phyloP scores from a whole-genome alignment of 768 basidiomycete species.

The Kwoniella pini region DNA sequence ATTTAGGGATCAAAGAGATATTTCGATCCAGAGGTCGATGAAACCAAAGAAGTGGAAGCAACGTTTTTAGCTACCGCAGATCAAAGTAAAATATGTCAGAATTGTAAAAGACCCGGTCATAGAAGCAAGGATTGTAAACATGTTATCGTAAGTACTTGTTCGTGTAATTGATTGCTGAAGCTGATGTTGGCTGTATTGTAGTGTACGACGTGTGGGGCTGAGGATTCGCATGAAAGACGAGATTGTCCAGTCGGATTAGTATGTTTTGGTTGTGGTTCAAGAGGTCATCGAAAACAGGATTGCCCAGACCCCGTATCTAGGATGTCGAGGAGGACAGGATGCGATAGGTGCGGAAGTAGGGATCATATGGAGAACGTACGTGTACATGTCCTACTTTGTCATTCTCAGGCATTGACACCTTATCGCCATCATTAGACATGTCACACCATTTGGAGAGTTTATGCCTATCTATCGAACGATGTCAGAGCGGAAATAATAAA shows the following conservation, averaged over 20 bases:
- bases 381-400: background rate
- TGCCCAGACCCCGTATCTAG: constrained; percentile 36
- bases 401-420: background rate
- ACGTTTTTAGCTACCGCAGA: constrained; percentile 46
- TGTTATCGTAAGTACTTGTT: constrained; percentile 25
- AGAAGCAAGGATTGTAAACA: constrained; percentile 37
- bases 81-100: constrained; percentile 36
- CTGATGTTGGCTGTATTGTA: background rate
- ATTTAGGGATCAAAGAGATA: constrained; percentile 39
- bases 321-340: constrained; percentile 28
- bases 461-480: constrained; percentile 27
- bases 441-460: constrained; percentile 44
- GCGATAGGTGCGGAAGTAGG: constrained; percentile 40
- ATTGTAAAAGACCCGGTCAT: constrained; percentile 46
- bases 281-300: constrained; percentile 40
- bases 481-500: constrained; percentile 12
- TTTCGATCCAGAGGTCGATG: constrained; percentile 30
- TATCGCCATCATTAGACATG: constrained; percentile 29
- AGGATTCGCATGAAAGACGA: constrained; percentile 42
- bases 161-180: background rate
- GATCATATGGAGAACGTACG: constrained; percentile 44
- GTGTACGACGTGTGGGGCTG: constrained; percentile 44
- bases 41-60: constrained; percentile 29
- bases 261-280: constrained; percentile 43
- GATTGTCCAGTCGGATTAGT: constrained; percentile 45